phyloP scores from a whole-genome alignment of 208 protist genomes.

The Acanthamoeba lenticulata region DNA sequence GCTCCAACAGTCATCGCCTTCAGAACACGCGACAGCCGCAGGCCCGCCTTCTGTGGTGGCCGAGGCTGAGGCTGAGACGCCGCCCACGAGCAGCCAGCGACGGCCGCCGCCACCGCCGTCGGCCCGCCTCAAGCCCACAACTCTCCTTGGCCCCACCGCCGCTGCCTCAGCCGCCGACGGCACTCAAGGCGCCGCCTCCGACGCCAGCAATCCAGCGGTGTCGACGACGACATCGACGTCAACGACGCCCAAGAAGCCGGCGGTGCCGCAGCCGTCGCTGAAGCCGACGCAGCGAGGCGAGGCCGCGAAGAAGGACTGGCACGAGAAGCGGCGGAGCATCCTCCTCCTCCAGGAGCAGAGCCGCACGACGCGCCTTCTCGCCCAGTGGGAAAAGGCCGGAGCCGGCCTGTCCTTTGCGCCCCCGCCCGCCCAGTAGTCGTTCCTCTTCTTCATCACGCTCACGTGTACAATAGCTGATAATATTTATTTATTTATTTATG shows the following conservation, averaged over 20 bases:
- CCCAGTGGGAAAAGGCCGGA: neutral
- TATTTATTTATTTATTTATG: no score
- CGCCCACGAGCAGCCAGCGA: neutral
- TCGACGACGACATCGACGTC: no score
- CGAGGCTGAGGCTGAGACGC: neutral
- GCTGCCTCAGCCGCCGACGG: neutral
- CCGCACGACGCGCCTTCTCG: neutral
- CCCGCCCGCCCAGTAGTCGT: no score
- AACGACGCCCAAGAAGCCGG: no score
- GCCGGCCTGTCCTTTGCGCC: neutral
- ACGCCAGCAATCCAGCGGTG: neutral
- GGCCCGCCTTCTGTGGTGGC: neutral
- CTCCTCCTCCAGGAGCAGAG: neutral
- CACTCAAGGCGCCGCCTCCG: neutral
- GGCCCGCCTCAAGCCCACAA: neutral
- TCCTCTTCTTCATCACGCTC: no score
- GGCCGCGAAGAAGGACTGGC: neutral
- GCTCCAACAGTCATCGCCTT: no score
- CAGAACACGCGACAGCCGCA: no score
- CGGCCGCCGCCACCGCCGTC: neutral
- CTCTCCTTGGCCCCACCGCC: neutral
- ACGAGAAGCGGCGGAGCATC: neutral
- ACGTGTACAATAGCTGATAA: no score
- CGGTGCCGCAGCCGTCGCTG: neutral
- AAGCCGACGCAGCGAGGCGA: slow-evolving; percentile 4